A percentile compares a stretch with the other conserved stretches of the same genome.
Conservation (phyloP, 805 yeast genomes). For the Wickerhamomyces bovis region DNA sequence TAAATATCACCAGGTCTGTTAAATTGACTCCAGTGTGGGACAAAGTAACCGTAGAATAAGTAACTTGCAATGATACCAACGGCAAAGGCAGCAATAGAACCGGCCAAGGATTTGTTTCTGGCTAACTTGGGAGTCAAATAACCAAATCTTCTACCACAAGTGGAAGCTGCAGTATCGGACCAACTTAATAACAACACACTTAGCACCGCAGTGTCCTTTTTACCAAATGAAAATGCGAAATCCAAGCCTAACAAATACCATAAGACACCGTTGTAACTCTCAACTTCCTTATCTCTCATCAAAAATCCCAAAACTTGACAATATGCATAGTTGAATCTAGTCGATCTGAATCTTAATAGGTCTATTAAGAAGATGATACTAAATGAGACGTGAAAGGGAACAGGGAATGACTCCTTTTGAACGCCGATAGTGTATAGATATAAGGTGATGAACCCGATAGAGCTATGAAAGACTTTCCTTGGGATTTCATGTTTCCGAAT, state of each 20-base stretch:
- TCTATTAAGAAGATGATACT: constrained; percentile 57
- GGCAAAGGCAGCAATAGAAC: constrained; percentile 78
- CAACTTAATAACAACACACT: constrained; percentile 80
- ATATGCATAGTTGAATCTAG: constrained; percentile 58
- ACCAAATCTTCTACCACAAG: constrained; percentile 84
- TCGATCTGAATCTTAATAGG: constrained; percentile 54
- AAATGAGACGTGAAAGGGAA: constrained; percentile 53
- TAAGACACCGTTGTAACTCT: constrained; percentile 73
- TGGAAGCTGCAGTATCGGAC: constrained; percentile 97
- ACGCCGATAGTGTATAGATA: constrained; percentile 62
- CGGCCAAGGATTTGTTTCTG: constrained; percentile 79
- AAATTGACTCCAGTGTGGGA: constrained; percentile 54
- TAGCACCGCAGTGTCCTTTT: constrained; percentile 77
- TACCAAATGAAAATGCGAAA: constrained; percentile 60
- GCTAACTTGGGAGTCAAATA: constrained; percentile 74
- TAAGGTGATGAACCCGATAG: constrained; percentile 79
- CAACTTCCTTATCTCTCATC: constrained; percentile 78
- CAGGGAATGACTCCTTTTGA: constrained; percentile 49
- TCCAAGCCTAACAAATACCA: constrained; percentile 81
- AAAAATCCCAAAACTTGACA: constrained; percentile 68
- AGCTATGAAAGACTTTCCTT: constrained; percentile 80
- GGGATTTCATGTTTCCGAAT: constrained; percentile 82
- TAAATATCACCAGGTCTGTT: constrained; percentile 52
- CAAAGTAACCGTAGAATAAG: constrained; percentile 63
- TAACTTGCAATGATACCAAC: constrained; percentile 66